A percentile compares a stretch with the other conserved stretches of the same genome.
These are phyloP conservation scores for Alternaria triticimaculans DNA, from an alignment of 2,329 filamentous ascomycete genomes.

Conservation along the genomic window DNA sequence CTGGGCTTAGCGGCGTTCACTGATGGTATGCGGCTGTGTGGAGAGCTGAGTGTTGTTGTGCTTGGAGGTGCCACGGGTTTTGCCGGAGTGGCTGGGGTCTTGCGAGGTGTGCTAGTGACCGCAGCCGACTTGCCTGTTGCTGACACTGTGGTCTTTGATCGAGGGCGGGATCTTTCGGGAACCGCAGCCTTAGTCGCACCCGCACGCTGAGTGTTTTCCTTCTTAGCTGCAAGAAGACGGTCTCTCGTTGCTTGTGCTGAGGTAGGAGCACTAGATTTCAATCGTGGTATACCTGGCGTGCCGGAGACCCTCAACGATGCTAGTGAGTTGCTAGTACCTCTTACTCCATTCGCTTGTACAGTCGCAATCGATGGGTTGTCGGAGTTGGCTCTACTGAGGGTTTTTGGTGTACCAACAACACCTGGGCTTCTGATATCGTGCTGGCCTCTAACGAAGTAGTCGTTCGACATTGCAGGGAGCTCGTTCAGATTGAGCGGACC, in stretches of 20 bases:
- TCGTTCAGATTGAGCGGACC: conserved; percentile 9
- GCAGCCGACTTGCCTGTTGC: neutral
- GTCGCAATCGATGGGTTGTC: neutral
- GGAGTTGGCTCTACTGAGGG: neutral
- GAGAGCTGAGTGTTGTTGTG: neutral
- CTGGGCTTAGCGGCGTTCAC: neutral
- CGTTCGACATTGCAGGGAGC: conserved; percentile 1
- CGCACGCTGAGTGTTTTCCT: neutral
- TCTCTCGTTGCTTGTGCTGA: neutral
- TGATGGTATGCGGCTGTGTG: neutral
- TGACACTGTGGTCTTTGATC: neutral
- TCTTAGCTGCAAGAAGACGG: neutral
- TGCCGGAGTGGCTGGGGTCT: neutral
- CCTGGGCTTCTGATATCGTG: neutral
- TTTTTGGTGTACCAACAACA: neutral
- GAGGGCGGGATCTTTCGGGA: neutral
- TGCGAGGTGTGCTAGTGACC: neutral
- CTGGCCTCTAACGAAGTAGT: neutral
- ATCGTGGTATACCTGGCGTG: neutral
- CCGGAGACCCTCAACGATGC: neutral
- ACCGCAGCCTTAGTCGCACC: neutral
- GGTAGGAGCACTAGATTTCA: neutral
- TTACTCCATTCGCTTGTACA: neutral
- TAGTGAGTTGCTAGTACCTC: neutral
- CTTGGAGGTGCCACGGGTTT: neutral